These are phyloP conservation scores for Pseudocercospora fuligena DNA, from an alignment of 2,329 filamentous ascomycete genomes.

Conservation along the genomic window DNA sequence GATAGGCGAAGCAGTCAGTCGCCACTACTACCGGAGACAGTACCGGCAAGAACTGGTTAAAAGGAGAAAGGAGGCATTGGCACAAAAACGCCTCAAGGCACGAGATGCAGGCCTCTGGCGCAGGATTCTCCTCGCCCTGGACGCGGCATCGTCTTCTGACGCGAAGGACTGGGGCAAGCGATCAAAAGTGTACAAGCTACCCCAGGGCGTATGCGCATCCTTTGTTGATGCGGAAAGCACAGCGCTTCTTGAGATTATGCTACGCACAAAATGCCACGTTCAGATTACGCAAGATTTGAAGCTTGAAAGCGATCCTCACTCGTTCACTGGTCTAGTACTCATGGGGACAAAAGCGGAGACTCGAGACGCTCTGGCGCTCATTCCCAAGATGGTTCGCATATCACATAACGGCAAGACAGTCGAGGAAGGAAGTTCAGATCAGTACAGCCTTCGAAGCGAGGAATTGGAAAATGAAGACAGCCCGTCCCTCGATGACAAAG, in stretches of 20 bases:
- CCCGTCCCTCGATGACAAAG: neutral
- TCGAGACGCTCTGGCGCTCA: conserved; percentile 22
- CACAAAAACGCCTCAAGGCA: conserved; percentile 12
- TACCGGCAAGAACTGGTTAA: neutral
- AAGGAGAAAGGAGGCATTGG: neutral
- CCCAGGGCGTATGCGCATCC: conserved; percentile 23
- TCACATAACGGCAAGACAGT: conserved; percentile 3
- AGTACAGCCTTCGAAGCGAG: neutral
- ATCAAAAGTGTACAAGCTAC: conserved; percentile 31
- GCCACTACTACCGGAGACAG: conserved; percentile 7
- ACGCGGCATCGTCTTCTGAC: conserved; percentile 22
- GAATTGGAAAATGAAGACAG: neutral
- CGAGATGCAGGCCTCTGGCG: conserved; percentile 25
- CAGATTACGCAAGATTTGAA: conserved; percentile 21
- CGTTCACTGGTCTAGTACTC: conserved; percentile 31
- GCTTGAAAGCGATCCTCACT: neutral
- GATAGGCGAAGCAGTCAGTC: too few relatives aligned
- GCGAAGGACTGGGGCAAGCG: conserved; percentile 23
- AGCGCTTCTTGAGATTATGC: conserved; percentile 38
- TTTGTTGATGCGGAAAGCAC: conserved; percentile 28
- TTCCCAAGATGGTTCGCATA: conserved; percentile 24
- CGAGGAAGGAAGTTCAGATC: neutral
- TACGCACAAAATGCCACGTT: conserved; percentile 38
- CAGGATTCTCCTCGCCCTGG: conserved; percentile 24
- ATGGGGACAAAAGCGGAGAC: conserved; percentile 30